Conservation (phyloP, 768 basidiomycete species). For the Chalciporus chontae region DNA sequence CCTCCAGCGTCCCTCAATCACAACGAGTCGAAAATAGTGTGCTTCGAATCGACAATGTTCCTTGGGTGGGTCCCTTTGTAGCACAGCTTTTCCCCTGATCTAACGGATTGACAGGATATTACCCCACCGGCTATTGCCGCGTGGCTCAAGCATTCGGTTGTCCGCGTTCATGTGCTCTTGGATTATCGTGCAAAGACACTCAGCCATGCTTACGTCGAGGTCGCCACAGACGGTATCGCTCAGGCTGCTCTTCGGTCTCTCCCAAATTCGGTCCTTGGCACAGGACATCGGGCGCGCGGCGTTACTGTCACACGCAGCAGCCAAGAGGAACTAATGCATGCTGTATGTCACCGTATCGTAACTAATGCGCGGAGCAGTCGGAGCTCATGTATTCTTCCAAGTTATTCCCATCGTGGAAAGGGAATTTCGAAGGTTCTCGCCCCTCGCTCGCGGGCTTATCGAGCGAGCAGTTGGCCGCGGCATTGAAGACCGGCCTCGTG, state of each 20-base stretch:
- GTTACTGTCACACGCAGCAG: slow-evolving; percentile 80
- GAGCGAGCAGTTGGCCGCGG: slow-evolving; percentile 53
- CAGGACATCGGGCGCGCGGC: slow-evolving; percentile 73
- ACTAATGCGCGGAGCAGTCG: neutral
- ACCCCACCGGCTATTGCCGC: slow-evolving; percentile 67
- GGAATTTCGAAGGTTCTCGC: slow-evolving; percentile 62
- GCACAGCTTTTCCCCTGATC: neutral
- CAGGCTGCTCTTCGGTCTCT: slow-evolving; percentile 62
- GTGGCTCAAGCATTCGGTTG: slow-evolving; percentile 66
- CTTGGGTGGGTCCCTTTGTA: slow-evolving; percentile 58
- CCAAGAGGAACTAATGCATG: slow-evolving; percentile 79
- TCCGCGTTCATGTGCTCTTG: slow-evolving; percentile 72
- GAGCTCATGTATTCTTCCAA: slow-evolving; percentile 26
- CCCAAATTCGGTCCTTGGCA: slow-evolving; percentile 59
- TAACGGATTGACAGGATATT: slow-evolving; percentile 56
- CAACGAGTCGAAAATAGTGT: slow-evolving; percentile 48
- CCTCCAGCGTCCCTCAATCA: slow-evolving; percentile 7
- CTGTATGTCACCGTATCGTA: slow-evolving; percentile 39
- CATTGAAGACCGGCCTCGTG: slow-evolving; percentile 62
- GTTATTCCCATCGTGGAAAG: slow-evolving; percentile 82
- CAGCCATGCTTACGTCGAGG: slow-evolving; percentile 81
- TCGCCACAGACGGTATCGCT: slow-evolving; percentile 56
- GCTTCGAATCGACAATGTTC: slow-evolving; percentile 83
- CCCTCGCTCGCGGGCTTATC: slow-evolving; percentile 67
- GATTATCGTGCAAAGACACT: slow-evolving; percentile 81